Evolutionary conservation across 192 early-diverging fungal species (phyloP).

Genomic region (Coemansia sp.): DNA sequence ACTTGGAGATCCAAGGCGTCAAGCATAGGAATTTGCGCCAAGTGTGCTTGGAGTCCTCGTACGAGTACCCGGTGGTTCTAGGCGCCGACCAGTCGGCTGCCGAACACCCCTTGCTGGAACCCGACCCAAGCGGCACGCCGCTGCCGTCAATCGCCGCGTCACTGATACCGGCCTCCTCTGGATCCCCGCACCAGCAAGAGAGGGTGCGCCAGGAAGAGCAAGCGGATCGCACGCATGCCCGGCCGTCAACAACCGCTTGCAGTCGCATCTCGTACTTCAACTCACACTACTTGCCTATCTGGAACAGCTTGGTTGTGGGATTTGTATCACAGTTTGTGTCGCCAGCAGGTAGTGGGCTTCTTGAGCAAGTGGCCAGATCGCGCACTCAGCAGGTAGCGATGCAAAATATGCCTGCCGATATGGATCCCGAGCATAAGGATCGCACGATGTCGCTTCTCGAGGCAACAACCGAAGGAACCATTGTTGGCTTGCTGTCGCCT

Average conservation of each 20-base stretch:
- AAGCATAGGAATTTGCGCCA: slow-evolving; percentile 37
- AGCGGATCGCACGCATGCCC: not conserved
- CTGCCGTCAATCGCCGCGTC: slow-evolving; percentile 13
- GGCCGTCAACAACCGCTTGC: not conserved
- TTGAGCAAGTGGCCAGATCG: slow-evolving; percentile 15
- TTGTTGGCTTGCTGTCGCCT: slow-evolving; percentile 47
- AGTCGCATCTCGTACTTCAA: slow-evolving; percentile 43
- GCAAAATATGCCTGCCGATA: not conserved
- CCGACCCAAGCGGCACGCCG: slow-evolving; percentile 14
- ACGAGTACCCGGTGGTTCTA: slow-evolving; percentile 14
- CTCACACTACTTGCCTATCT: slow-evolving; percentile 39
- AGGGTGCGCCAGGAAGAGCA: not conserved
- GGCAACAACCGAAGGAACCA: slow-evolving; percentile 50
- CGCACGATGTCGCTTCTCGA: slow-evolving; percentile 51
- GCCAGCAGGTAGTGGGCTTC: slow-evolving; percentile 43
- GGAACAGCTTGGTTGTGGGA: slow-evolving; percentile 52
- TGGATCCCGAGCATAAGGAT: not conserved
- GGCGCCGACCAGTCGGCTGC: not conserved
- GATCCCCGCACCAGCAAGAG: not conserved
- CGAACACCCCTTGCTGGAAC: not conserved
- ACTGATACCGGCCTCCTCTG: not conserved
- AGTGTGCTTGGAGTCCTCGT: slow-evolving; percentile 22
- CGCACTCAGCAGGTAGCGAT: not conserved
- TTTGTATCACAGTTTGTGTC: slow-evolving; percentile 57
- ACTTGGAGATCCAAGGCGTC: slow-evolving; percentile 42